Base-by-base conservation (phyloP, 2,329 filamentous ascomycete genomes). In the Colletotrichum karsti region DNA sequence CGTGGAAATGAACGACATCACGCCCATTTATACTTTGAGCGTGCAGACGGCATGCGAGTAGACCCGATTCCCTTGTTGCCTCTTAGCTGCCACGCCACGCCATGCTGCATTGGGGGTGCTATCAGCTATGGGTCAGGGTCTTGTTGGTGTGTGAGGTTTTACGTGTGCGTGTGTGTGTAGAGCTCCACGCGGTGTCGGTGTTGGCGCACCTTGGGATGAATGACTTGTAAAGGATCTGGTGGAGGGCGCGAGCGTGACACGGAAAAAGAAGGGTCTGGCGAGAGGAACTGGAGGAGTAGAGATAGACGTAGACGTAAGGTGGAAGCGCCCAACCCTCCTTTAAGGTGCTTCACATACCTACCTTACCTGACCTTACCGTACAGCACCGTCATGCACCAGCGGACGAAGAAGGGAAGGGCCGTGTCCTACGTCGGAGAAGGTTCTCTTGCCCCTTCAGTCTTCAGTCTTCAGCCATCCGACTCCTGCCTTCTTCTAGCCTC, bases 161-260 rank as follows among this genome's bases (percentile, higher is more conserved):
- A 35, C 35, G 53, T 22, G 48, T 37, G 51, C n/a, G 20, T n/a
- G 8, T 8, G 46, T 53, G 35, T 53, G 28, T 63, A 48, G 13
- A 33, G 55, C n/a, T 48, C 57, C 57, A 51, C 57, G 30, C n/a
- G n/a, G n/a, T n/a, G n/a, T n/a, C n/a, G 57, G 18, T 41, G 28
- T 57, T 35, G 58, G 35, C 20, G 9, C 18, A 33, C 64, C 28
- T 57, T 53, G 59, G 61, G 62, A 71, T 63, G 69, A 70, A 51
- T 61, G 64, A 64, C 60, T 67, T 61, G 42, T 33, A 8, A 41
- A 22, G 18, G 35, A 37, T 35, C 30, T 48, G 33, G 51, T 50
- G 37, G 20, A 60, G 15, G 44, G 30, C n/a, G n/a, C n/a, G 26
- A 50, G 22, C 39, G 7, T n/a, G 39, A 13, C 15, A n/a, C 39